Percentiles rank a stretch among this genome's conserved stretches.
These are phyloP conservation scores for Phalaenopsis hybrid DNA, from an alignment of 116 monocot genomes.

Conservation along the genomic window DNA sequence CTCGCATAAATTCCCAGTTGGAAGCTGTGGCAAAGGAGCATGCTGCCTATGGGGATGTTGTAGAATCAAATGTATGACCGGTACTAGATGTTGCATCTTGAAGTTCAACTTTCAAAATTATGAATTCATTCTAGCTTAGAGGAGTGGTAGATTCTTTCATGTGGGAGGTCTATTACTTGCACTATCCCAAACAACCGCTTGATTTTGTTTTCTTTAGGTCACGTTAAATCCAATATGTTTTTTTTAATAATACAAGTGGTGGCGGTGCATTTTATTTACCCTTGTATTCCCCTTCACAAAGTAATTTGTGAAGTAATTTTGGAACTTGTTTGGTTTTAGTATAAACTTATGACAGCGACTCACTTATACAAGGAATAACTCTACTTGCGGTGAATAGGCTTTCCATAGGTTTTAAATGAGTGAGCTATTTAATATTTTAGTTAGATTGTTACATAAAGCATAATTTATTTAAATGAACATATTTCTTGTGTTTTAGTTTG, in stretches of 20 bases:
- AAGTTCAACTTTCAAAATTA: not conserved
- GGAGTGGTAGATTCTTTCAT: not conserved
- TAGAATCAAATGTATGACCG: conserved; percentile 73
- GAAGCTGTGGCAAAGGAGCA: conserved; percentile 88
- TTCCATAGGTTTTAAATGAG: too few species aligned
- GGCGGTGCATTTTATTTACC: not conserved
- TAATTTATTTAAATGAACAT: not conserved
- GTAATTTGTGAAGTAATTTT: not conserved
- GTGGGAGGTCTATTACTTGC: not conserved
- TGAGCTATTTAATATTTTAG: not conserved
- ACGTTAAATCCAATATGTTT: not conserved
- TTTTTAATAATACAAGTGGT: not conserved
- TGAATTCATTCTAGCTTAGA: not conserved
- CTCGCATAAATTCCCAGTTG: conserved; percentile 83
- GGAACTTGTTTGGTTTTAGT: not conserved
- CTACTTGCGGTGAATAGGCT: too few species aligned
- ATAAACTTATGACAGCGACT: not conserved
- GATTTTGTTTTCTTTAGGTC: not conserved
- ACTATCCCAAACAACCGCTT: not conserved
- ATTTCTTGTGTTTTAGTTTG: not conserved
- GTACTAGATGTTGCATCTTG: not conserved
- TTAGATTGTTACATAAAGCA: not conserved
- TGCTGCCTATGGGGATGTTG: conserved; percentile 86
- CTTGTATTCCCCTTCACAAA: not conserved
- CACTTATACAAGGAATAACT: too few species aligned